Evolutionary conservation across 164 flowering plant genomes (phyloP), one percentile per base, ranked within the genome.

Genomic region (Cinnamomum micranthum): DNA sequence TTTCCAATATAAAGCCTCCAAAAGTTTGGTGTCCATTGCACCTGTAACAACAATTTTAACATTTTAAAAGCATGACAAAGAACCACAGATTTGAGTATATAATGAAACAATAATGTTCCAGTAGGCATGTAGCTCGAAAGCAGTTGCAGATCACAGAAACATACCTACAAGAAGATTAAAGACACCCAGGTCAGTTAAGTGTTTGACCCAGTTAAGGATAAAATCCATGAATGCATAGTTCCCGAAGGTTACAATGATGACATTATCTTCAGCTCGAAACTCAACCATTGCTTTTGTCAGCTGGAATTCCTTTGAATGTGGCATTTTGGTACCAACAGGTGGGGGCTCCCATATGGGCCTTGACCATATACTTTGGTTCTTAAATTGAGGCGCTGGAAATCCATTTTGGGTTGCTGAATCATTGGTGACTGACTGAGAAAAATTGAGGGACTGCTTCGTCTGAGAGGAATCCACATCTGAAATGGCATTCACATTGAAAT

Each of bases 161-260:
- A 74, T 86, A 95, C 99, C 99, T 72, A 96, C 97, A 50, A 96
- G 91, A 80, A 94, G 85, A 84, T 96, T 94, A 12, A 88, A 86
- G 52, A 94, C 75, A 25, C 89, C 88, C 65, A 94, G 82, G 79
- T 91, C 97, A 4, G 95, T 89, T 85, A 91, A 83, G 81, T 89
- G 99, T 63, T 87, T 92, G 69, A 92, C 98, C 99, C 99, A 96
- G 63, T 87, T 91, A 65, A 94, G 82, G 79, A 96, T 88, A 77
- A 96, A 96, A 80, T 96, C 99, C 97, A 90, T 88, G 81, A 96
- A 94, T 0, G 99, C 99, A 83, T 84, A 89, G 85, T 96, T 96
- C 50, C 99, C 99, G 79, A 96, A 96, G 50, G 99, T 96, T 74
- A 94, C 93, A 63, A 94, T 81, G 27, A 96, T 81, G 50, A 91